A percentile compares a stretch with the other conserved stretches of the same genome.
Evolutionary conservation across 495 filamentous ascomycete species (phyloP).

Genomic region (Podospora conica): DNA sequence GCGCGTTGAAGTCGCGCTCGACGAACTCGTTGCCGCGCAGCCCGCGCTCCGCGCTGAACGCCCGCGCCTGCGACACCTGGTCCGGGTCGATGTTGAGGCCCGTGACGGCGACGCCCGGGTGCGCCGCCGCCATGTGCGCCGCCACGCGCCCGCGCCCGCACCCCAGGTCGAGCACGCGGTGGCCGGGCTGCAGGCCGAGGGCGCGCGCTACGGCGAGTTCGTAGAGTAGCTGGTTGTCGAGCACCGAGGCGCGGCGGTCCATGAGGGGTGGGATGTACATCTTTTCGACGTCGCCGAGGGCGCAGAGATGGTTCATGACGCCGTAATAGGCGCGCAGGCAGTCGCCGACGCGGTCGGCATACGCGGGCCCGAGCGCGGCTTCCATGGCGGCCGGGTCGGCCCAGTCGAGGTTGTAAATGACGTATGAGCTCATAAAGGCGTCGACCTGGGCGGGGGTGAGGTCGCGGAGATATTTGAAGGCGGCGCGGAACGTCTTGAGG

Average conservation of each 20-base stretch:
- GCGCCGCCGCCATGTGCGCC: constrained; percentile 50
- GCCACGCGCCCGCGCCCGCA: constrained; percentile 57
- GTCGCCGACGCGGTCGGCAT: constrained; percentile 53
- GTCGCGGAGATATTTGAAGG: constrained; percentile 52
- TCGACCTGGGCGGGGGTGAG: constrained; percentile 55
- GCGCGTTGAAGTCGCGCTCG: constrained; percentile 51
- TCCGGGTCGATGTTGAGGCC: constrained; percentile 59
- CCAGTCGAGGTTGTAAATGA: constrained; percentile 63
- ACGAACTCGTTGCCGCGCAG: constrained; percentile 47
- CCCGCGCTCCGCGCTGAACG: constrained; percentile 45
- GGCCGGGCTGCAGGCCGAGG: constrained; percentile 45
- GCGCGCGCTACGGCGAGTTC: constrained; percentile 51
- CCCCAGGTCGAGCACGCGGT: constrained; percentile 53
- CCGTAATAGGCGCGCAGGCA: constrained; percentile 57
- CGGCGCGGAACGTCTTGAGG: constrained; percentile 48
- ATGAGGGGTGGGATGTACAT: constrained; percentile 63
- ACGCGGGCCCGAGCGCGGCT: constrained; percentile 50
- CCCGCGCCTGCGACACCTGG: constrained; percentile 51
- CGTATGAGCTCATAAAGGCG: constrained; percentile 61
- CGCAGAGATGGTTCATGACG: constrained; percentile 59
- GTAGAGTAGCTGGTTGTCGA: constrained; percentile 52
- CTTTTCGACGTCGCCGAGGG: constrained; percentile 61
- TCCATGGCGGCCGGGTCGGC: constrained; percentile 53
- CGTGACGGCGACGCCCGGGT: constrained; percentile 50
- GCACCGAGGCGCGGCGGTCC: constrained; percentile 49